Evolutionary conservation across 2,329 filamentous ascomycete species (phyloP), one percentile per base, ranked within the genome.

Genomic region (Lachnellula willkommii): DNA sequence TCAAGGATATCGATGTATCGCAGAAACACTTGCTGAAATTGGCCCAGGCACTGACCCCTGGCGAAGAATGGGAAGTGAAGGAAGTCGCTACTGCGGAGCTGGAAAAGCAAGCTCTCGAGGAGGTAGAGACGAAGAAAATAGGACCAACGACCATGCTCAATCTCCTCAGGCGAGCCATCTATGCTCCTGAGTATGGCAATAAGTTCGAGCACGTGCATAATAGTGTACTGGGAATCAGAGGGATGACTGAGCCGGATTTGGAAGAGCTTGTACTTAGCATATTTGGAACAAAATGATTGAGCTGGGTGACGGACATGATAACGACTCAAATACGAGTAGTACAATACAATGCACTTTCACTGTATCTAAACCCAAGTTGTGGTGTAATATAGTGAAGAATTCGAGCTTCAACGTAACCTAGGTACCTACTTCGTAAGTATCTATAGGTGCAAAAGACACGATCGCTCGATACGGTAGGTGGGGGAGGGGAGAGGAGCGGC

Each of bases 1-100:
- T 80, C 20, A 69, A 77, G 11, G 74, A 76, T 26, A 70, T 74
- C 15, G 69, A 74, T n/a, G 65, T 75, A 14, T 75, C 76, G 1
- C 79, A 81, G 66, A 72, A 72, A 14, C 53, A 73, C 53, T 57
- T 76, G 2, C 40, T 72, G 6, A 65, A 65, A 5, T 59, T 68
- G 7, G 67, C 59, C 17, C 64, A 74, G 62, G 66, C 66, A 43
- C 57, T 68, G 37, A 67, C 66, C 1, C 70, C 61, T 5, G 50
- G 66, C 1, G 61, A 61, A 14, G 59, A 66, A 43, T 71, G 67
- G 66, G 56, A 64, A 28, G 37, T 64, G 7, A 63, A 58, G 28
- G 48, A 61, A 7, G 57, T 64, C 8, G 53, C 58, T 32, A 60
- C 61, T 28, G 54, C 53, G 5, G 56, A 56, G 24, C 47, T 67